Evolutionary conservation across 108 stramenopile species (phyloP), one percentile per base, ranked within the genome.

Genomic region (Nitzschia sp.): DNA sequence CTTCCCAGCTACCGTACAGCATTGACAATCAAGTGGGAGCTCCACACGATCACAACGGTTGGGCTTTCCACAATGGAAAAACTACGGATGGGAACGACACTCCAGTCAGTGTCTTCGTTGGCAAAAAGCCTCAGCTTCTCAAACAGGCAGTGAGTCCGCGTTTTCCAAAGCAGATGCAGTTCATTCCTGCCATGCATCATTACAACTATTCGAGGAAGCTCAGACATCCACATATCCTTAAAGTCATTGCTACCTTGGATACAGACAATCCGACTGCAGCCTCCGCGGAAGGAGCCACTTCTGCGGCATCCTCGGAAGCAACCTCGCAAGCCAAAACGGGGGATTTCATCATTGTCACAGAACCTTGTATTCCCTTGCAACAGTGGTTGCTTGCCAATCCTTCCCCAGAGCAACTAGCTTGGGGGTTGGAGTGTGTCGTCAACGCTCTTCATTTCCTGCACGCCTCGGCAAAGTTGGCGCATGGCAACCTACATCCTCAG

Each of bases 391-490:
- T 71, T 51, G 42, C 44, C 10, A 39, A 65, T 17, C 86, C 74
- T 67, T 81, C 63, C 42, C 76, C 69, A 38, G 85, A 70, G 57
- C 77, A 71, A 57, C 46, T 94, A 6, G 83, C 86, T 3, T 94
- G 90, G 90, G 93, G 93, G 19, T 62, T 94, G 43, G 79, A 91
- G 63, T 86, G 79, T 65, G 44, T 95, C 41, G 73, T 95, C 46
- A 66, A 87, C 43, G 89, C 78, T 0, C 61, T 95, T 25, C 70
- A 76, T 12, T 95, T 95, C 63, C 41, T 92, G 20, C 90, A 92
- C 70, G 70, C 71, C 9, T 87, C 87, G 19, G 90, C 91, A 57
- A 86, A 90, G 54, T 60, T 95, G 44, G 73, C 87, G 17, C 94
- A 92, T 73, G 87, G 89, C 14, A 84, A 79, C 57, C 46, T 95